These are phyloP conservation scores for Russula vinacea DNA, from an alignment of 768 basidiomycete genomes.

Conservation along the genomic window DNA sequence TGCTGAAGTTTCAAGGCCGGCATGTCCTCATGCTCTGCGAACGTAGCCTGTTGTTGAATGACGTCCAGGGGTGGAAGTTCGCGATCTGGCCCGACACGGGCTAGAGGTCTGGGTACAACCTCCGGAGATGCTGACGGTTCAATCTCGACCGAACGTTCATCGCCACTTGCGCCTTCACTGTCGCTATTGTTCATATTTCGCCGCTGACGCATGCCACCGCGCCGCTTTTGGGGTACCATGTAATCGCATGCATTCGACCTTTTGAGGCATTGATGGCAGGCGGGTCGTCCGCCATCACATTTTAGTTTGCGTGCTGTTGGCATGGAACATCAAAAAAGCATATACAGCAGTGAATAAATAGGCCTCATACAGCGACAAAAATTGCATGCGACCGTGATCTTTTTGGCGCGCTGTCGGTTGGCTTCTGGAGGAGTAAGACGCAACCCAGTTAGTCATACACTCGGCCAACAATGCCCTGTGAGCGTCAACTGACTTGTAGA, in stretches of 20 bases:
- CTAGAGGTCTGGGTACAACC: conserved; percentile 33
- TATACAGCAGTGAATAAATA: conserved; percentile 20
- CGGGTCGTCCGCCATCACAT: conserved; percentile 82
- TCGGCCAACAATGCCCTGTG: conserved; percentile 2
- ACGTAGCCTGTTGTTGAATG: conserved; percentile 16
- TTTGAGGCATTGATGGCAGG: conserved; percentile 79
- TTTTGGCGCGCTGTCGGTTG: conserved; percentile 69
- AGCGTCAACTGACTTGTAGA: conserved; percentile 41
- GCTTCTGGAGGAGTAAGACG: conserved; percentile 46
- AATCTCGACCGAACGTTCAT: conserved; percentile 46
- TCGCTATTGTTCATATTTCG: conserved; percentile 47
- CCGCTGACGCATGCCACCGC: conserved; percentile 51
- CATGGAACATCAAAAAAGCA: conserved; percentile 29
- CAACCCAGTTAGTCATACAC: conserved; percentile 30
- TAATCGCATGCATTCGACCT: conserved; percentile 78
- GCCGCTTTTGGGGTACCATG: conserved; percentile 69
- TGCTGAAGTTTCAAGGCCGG: conserved; percentile 21
- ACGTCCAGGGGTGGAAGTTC: conserved; percentile 21
- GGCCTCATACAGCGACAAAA: conserved; percentile 78
- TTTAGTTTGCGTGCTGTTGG: conserved; percentile 76
- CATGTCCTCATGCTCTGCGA: conserved; percentile 18
- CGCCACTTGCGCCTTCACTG: conserved; percentile 51
- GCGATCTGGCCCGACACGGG: conserved; percentile 33
- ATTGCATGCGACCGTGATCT: conserved; percentile 87
- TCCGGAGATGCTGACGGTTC: conserved; percentile 57